These are phyloP conservation scores for Barnettozyma sucrosica DNA, from an alignment of 805 yeast genomes.

Conservation along the genomic window DNA sequence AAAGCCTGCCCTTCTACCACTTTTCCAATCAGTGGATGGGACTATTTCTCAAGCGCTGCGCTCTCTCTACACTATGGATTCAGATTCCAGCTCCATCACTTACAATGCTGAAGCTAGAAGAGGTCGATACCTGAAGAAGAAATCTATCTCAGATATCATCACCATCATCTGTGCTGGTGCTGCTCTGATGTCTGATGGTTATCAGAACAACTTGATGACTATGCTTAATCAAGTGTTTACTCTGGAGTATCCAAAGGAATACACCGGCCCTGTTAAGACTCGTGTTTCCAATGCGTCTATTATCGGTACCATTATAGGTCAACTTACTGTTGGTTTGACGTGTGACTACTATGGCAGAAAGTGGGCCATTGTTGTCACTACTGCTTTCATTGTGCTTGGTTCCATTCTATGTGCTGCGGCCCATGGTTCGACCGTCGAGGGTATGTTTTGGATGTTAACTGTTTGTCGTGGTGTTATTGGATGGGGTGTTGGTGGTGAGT, in stretches of 20 bases:
- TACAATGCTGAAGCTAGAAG: slow-evolving; percentile 21
- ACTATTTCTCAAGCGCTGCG: neutral
- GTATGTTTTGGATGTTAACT: slow-evolving; percentile 74
- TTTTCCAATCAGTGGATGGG: neutral
- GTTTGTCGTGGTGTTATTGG: slow-evolving; percentile 74
- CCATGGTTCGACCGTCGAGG: slow-evolving; percentile 49
- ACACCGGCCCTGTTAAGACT: slow-evolving; percentile 45
- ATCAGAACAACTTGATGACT: slow-evolving; percentile 70
- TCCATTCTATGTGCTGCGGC: slow-evolving; percentile 65
- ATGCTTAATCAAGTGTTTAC: slow-evolving; percentile 58
- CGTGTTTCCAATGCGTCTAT: slow-evolving; percentile 64
- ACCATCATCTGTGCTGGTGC: slow-evolving; percentile 59
- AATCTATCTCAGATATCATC: slow-evolving; percentile 31
- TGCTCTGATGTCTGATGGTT: slow-evolving; percentile 74
- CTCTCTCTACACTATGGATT: neutral
- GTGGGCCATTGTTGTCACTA: slow-evolving; percentile 62
- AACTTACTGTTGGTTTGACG: slow-evolving; percentile 55
- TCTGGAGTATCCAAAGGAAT: slow-evolving; percentile 32
- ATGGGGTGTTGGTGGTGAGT: slow-evolving; percentile 75
- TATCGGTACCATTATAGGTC: slow-evolving; percentile 68
- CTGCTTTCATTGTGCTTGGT: slow-evolving; percentile 56
- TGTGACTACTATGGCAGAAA: slow-evolving; percentile 66
- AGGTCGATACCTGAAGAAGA: slow-evolving; percentile 22
- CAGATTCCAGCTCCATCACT: neutral
- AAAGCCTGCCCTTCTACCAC: neutral